Conservation (phyloP, 106 monocot genomes). For the Allium cepa region DNA sequence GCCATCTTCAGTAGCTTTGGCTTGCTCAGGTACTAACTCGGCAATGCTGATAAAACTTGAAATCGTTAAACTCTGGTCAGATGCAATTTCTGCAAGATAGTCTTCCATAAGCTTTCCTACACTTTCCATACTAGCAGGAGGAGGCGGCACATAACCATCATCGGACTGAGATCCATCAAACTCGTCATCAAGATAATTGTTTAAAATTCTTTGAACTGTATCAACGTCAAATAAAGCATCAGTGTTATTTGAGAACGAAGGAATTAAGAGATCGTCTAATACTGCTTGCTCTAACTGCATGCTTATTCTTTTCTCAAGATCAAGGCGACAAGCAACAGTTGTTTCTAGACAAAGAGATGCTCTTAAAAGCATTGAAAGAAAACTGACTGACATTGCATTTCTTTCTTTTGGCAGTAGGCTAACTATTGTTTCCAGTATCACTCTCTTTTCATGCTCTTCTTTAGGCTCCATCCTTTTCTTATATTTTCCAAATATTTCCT, state of each 20-base stretch:
- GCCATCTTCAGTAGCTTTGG: conserved; percentile 68
- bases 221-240: conserved; percentile 65
- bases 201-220: conserved; percentile 62
- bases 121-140: conserved; percentile 34
- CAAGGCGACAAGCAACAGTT: conserved; percentile 79
- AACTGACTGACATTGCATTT: conserved; percentile 83
- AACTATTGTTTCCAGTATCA: conserved; percentile 76
- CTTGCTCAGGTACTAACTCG: conserved; percentile 68
- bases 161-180: conserved; percentile 20
- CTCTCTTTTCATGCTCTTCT: conserved; percentile 78
- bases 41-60: conserved; percentile 56
- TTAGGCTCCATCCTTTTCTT: conserved; percentile 59
- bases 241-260: conserved; percentile 41
- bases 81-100: conserved; percentile 78
- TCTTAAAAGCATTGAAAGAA: conserved; percentile 70
- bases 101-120: conserved; percentile 79
- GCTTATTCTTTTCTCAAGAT: conserved; percentile 73
- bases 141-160: conserved; percentile 30
- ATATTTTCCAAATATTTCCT: conserved; percentile 72
- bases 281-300: conserved; percentile 72
- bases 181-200: conserved; percentile 57
- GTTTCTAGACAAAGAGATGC: conserved; percentile 71
- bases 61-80: conserved; percentile 55
- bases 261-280: conserved; percentile 75
- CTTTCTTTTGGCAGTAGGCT: conserved; percentile 63